Percentiles rank a stretch among this genome's conserved stretches.
phyloP scores from a whole-genome alignment of 164 flowering plant species.

The Aristolochia californica region DNA sequence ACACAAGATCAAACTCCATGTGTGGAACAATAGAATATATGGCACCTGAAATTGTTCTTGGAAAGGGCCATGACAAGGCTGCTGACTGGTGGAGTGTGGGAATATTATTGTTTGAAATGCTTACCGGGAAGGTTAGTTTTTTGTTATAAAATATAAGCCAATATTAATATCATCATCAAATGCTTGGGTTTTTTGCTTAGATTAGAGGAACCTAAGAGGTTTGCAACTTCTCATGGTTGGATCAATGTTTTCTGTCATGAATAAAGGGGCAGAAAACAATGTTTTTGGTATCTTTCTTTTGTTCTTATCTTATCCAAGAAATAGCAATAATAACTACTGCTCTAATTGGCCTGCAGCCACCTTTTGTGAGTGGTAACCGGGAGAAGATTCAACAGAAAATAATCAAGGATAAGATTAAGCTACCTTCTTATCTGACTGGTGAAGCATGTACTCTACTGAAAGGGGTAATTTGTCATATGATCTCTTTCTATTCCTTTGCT shows the following conservation, averaged over 20 bases:
- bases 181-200: too few species aligned
- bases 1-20: conserved; percentile 72
- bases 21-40: conserved; percentile 90
- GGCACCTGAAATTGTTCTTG: conserved; percentile 88
- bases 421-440: conserved; percentile 65
- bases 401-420: conserved; percentile 77
- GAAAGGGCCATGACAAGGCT: conserved; percentile 88
- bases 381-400: conserved; percentile 79
- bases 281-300: neutral
- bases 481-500: neutral
- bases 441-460: conserved; percentile 85
- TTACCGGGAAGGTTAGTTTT: conserved; percentile 76
- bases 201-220: too few species aligned
- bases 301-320: too few species aligned
- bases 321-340: neutral
- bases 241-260: too few species aligned
- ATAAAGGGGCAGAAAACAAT: too few species aligned
- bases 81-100: conserved; percentile 99
- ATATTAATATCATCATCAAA: too few species aligned
- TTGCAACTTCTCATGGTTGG: too few species aligned
- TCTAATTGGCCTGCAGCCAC: conserved; percentile 45
- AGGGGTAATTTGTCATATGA: conserved; percentile 38
- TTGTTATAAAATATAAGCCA: too few species aligned
- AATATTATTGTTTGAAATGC: conserved; percentile 78
- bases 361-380: conserved; percentile 62